Evolutionary conservation across 2,329 filamentous ascomycete species (phyloP), one percentile per base, ranked within the genome.

Genomic region (Hypoxylon sp.): DNA sequence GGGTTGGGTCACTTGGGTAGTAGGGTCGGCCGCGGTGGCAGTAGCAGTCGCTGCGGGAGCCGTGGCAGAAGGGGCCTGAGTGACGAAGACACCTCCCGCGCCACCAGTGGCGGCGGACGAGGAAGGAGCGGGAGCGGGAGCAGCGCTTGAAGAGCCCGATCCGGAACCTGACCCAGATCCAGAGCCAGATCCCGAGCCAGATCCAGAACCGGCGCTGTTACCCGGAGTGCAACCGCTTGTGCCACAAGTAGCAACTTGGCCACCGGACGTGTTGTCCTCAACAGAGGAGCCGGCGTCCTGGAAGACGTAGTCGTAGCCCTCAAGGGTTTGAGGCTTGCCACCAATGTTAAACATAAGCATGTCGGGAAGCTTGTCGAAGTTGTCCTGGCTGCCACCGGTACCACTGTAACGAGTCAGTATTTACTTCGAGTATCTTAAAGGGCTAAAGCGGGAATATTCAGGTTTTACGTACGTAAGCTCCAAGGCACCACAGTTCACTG

Each of bases 401-500:
- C 86, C 86, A 0, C 33, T 38, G 5, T 38, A 16, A 38, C 7
- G 14, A 6, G 33, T 38, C 2, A 38, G 33, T n/a, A 38, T n/a
- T 6, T n/a, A n/a, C 33, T 38, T 16, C 33, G 26, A 28, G 26
- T 28, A 28, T 28, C 8, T 36, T 36, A 1, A 36, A 36, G 12
- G 32, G 32, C 14, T n/a, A 16, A n/a, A 3, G 14, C 1, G 33
- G 14, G n/a, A n/a, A n/a, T n/a, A 38, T 38, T 38, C 7, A 5
- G 33, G 7, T 38, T 6, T 38, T n/a, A 38, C 33, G 4, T n/a
- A 38, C 33, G 86, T 87, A 22, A 98, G 83, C 0, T 83, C 85
- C 49, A 97, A 78, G 0, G 92, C 88, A 0, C 91, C 93, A 72
- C 95, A 99, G 85, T 97, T 96, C 93, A 97, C n/a, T n/a, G n/a